Evolutionary conservation across 2,329 filamentous ascomycete species (phyloP), one percentile per base, ranked within the genome.

Genomic region (Diplodia sapinea): DNA sequence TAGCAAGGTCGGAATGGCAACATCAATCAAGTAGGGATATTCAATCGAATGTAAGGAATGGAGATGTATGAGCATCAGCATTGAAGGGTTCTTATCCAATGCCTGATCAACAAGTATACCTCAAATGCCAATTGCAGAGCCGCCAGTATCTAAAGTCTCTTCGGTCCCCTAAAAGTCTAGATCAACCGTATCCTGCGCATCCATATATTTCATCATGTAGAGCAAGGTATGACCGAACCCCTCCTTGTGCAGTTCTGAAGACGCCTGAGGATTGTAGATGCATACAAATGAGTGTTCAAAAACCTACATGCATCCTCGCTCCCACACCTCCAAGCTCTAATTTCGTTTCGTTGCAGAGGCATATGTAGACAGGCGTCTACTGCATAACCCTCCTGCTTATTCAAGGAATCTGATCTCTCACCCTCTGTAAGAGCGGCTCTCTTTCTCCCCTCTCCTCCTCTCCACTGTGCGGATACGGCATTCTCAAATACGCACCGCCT

Each of bases 401-500:
- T 67, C 23, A 67, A 4, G 76, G 75, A 20, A 79, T 69, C 72
- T 84, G 82, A 71, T 84, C 82, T 68, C 75, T 75, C 17, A 84
- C 70, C 64, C 82, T 77, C 64, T 72, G 73, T 69, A 84, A 70
- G 70, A 84, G 70, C n/a, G 82, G 82, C 71, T 81, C 78, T 54
- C 78, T 76, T 72, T 84, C 82, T 1, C 66, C 57, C 12, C 78
- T 80, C 68, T 82, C 79, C 36, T 68, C 72, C 4, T 75, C 74
- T 6, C 75, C 75, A 2, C 77, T 74, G 69, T 74, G 74, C 31
- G 78, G 74, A 70, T 82, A 83, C 33, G 79, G 78, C 78, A 84
- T 76, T 66, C 76, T 79, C 62, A 73, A 77, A 70, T 76, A 89
- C 70, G 82, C 83, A 3, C 87, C 87, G 0, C 81, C 80, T 47